Evolutionary conservation across 179 eudicot genomes (phyloP).

Genomic region (Beta corolliflora): DNA sequence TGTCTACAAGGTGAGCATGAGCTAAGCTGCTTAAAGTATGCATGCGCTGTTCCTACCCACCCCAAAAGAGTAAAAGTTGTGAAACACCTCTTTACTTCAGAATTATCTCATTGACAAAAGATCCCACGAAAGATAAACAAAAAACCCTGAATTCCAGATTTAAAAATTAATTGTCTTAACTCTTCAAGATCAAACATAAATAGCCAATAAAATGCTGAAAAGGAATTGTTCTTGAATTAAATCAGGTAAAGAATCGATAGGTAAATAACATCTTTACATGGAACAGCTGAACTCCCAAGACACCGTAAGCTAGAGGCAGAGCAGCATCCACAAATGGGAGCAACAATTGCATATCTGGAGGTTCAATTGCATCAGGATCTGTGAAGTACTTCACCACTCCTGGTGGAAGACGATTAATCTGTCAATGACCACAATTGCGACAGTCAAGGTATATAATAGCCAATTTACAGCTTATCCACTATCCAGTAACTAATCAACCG

Average conservation of each 20-base stretch:
- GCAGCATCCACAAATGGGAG: conserved; percentile 94
- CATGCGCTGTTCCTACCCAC: not conserved
- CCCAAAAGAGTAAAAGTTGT: not conserved
- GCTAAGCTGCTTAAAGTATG: not conserved
- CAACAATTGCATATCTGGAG: conserved; percentile 93
- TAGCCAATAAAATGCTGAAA: not conserved
- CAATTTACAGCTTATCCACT: not conserved
- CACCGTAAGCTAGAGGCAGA: conserved; percentile 92
- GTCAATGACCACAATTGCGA: conserved; percentile 31
- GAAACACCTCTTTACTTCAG: not conserved
- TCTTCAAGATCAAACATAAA: not conserved
- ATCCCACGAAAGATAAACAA: conserved; percentile 3
- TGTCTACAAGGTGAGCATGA: not conserved
- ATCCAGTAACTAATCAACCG: not conserved
- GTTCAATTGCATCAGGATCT: conserved; percentile 89
- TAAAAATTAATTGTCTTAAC: not conserved
- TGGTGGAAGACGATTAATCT: conserved; percentile 96
- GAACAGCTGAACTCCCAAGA: conserved; percentile 86
- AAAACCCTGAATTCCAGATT: not conserved
- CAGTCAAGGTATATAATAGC: conserved; percentile 1
- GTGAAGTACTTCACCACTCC: conserved; percentile 95
- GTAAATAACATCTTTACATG: conserved; percentile 57
- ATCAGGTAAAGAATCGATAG: not conserved
- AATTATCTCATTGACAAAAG: not conserved
- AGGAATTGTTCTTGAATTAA: conserved; percentile 2